These are phyloP conservation scores for Hsuehochloa calcarea DNA, from an alignment of 176 grass and related monocot species.

Conservation along the genomic window DNA sequence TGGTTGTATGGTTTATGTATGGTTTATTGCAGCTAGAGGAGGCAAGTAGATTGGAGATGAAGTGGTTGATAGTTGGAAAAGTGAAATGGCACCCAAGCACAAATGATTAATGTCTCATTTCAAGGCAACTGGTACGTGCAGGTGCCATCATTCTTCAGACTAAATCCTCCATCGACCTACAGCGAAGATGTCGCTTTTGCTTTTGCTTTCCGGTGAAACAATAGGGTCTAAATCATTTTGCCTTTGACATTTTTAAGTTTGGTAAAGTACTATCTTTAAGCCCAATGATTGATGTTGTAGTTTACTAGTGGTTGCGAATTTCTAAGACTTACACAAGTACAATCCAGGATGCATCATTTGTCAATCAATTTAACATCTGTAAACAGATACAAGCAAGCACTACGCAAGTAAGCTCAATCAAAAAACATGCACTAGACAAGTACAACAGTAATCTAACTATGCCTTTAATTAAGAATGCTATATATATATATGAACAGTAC, in stretches of 20 bases:
- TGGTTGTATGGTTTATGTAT: not conserved
- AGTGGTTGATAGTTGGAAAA: constrained; percentile 6
- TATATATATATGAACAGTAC: not conserved
- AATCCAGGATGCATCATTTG: constrained; percentile 18
- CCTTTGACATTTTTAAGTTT: constrained; percentile 13
- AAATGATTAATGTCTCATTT: constrained; percentile 24
- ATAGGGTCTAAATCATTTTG: not conserved
- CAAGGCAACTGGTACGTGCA: constrained; percentile 23
- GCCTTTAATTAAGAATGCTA: not conserved
- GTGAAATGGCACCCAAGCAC: not conserved
- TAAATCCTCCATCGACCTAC: constrained; percentile 9
- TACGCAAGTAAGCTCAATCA: not conserved
- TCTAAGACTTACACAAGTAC: constrained; percentile 7
- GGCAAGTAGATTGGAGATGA: not conserved
- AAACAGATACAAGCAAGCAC: not conserved
- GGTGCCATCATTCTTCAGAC: constrained; percentile 34
- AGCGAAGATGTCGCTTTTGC: constrained; percentile 48
- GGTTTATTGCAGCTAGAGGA: constrained; percentile 10
- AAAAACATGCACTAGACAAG: not conserved
- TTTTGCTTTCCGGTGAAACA: constrained; percentile 33
- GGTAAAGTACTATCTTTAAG: constrained; percentile 10
- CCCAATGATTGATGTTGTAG: constrained; percentile 29
- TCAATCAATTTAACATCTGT: not conserved
- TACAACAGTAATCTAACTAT: not conserved
- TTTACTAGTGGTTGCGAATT: constrained; percentile 6